A percentile compares a stretch with the other conserved stretches of the same genome.
Evolutionary conservation across 1,139 yeast species (phyloP).

Genomic region (Diutina rugosa): DNA sequence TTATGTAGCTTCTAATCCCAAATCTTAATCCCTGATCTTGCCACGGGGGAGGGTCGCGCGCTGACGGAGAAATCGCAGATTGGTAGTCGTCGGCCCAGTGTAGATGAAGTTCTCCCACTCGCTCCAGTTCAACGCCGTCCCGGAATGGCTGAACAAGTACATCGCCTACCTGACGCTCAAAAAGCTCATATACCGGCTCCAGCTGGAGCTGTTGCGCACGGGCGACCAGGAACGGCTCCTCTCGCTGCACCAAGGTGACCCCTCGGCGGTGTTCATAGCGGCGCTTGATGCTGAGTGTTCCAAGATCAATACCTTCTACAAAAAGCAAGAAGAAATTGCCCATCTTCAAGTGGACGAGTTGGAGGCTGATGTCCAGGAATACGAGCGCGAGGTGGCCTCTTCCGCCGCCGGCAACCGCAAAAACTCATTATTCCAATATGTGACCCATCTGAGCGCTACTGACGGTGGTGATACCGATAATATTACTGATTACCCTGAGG

Average conservation of each 20-base stretch:
- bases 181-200: slow-evolving; percentile 51
- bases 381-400: background rate
- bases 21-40: background rate
- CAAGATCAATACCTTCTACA: slow-evolving; percentile 50
- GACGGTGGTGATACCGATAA: slow-evolving; percentile 23
- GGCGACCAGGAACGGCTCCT: slow-evolving; percentile 1
- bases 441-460: slow-evolving; percentile 4
- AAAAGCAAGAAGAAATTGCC: slow-evolving; percentile 35
- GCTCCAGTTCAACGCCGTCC: slow-evolving; percentile 61
- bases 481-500: slow-evolving; percentile 19
- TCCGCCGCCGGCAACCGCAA: background rate
- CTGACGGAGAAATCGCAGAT: background rate
- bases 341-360: slow-evolving; percentile 38
- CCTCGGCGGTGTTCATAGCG: slow-evolving; percentile 28
- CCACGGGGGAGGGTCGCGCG: background rate
- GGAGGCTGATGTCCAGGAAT: slow-evolving; percentile 34
- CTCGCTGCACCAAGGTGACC: slow-evolving; percentile 6
- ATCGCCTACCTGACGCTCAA: slow-evolving; percentile 54
- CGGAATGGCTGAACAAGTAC: slow-evolving; percentile 66
- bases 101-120: slow-evolving; percentile 63
- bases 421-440: background rate
- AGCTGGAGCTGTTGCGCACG: slow-evolving; percentile 36
- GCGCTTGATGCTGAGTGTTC: slow-evolving; percentile 42
- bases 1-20: background rate
- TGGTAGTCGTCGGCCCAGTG: background rate